Conservation (phyloP, 202 grass and related monocot species). For the Tripidium arundinaceum region DNA sequence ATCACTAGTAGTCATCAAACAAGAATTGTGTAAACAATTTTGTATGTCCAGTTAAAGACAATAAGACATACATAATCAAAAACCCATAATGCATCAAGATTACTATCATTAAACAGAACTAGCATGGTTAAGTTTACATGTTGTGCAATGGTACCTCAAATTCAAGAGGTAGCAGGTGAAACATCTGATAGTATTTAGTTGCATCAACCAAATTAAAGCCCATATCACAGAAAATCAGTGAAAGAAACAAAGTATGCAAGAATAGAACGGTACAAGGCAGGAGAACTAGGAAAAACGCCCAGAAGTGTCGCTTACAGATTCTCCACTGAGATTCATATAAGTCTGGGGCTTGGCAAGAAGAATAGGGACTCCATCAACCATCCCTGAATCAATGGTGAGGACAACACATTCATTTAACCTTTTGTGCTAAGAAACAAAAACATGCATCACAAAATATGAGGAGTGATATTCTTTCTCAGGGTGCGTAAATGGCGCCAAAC, state of each 20-base stretch:
- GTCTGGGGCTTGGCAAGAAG: slow-evolving; percentile 85
- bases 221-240: not conserved
- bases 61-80: not conserved
- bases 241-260: not conserved
- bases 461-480: not conserved
- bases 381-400: slow-evolving; percentile 52
- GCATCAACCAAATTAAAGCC: not conserved
- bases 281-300: not conserved
- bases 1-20: slow-evolving; percentile 15
- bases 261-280: not conserved
- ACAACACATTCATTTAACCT: not conserved
- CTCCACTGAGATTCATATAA: slow-evolving; percentile 93
- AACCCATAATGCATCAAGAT: not conserved
- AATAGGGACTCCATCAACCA: slow-evolving; percentile 63
- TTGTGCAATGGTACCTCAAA: not conserved
- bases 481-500: slow-evolving; percentile 26
- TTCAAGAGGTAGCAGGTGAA: slow-evolving; percentile 12
- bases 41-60: not conserved
- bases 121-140: not conserved
- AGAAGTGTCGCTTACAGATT: slow-evolving; percentile 64
- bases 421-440: not conserved
- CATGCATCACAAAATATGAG: slow-evolving; percentile 7
- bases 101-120: slow-evolving; percentile 4
- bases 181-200: not conserved
- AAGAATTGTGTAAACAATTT: slow-evolving; percentile 5